A percentile compares a stretch with the other conserved stretches of the same genome.
Conservation (phyloP, 2,329 filamentous ascomycete species). For the Penicillium decumbens region DNA sequence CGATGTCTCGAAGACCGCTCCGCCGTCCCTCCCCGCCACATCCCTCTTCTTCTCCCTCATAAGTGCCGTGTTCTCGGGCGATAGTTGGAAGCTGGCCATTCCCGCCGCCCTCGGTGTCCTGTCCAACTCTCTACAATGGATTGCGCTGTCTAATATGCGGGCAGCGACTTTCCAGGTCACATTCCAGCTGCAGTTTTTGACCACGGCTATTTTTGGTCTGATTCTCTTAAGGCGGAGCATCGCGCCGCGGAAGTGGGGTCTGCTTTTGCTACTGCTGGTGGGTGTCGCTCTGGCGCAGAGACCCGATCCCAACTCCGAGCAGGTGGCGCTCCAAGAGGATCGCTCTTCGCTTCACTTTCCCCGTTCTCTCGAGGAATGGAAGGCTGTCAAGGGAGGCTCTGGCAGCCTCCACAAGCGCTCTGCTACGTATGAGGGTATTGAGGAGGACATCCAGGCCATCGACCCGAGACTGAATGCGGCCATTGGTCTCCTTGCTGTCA, state of each 20-base stretch:
- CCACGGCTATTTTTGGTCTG: constrained; percentile 82
- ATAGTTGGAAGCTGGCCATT: constrained; percentile 91
- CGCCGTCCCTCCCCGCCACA: constrained; percentile 73
- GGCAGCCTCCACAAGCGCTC: constrained; percentile 62
- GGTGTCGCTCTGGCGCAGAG: constrained; percentile 84
- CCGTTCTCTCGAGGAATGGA: constrained; percentile 70
- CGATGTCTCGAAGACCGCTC: constrained; percentile 73
- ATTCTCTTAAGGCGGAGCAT: constrained; percentile 67
- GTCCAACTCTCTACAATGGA: constrained; percentile 90
- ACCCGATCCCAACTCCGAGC: constrained; percentile 56
- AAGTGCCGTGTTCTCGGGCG: constrained; percentile 75
- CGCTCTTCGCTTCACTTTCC: constrained; percentile 66
- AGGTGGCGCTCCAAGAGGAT: constrained; percentile 52
- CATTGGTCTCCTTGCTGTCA: constrained; percentile 71
- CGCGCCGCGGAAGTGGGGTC: constrained; percentile 69
- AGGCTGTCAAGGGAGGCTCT: constrained; percentile 51
- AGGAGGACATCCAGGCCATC: constrained; percentile 54
- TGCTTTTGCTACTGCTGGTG: constrained; percentile 70
- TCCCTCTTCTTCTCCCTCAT: constrained; percentile 76
- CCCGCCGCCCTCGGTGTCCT: constrained; percentile 84
- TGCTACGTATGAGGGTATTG: constrained; percentile 85
- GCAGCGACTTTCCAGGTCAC: constrained; percentile 90
- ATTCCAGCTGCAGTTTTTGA: constrained; percentile 91
- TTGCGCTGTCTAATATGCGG: constrained; percentile 84
- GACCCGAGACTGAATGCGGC: constrained; percentile 66